phyloP scores from a whole-genome alignment of 2,329 filamentous ascomycete genomes.

The Colletotrichum gloeosporioides region DNA sequence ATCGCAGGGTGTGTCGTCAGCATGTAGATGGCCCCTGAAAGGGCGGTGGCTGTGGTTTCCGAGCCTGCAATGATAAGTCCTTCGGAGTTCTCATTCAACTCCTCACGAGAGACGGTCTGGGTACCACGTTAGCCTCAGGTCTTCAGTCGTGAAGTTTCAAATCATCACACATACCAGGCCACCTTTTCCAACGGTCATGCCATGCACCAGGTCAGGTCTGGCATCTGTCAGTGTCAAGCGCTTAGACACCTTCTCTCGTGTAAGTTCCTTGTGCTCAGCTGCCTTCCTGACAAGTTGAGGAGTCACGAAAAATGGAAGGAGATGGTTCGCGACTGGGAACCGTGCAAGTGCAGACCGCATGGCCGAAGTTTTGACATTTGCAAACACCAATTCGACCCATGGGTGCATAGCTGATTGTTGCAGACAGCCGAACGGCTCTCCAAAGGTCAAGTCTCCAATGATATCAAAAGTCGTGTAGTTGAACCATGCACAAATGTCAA shows the following conservation, averaged over 20 bases:
- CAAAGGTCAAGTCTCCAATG: constrained; percentile 32
- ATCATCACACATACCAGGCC: neutral
- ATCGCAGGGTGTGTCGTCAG: constrained; percentile 35
- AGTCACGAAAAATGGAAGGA: neutral
- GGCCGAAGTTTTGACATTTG: neutral
- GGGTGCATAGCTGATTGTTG: constrained; percentile 25
- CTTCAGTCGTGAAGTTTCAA: neutral
- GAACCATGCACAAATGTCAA: constrained; percentile 23
- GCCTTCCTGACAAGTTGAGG: neutral
- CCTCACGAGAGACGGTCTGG: neutral
- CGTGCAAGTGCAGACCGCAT: neutral
- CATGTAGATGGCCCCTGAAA: constrained; percentile 44
- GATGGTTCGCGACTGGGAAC: neutral
- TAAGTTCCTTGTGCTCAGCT: neutral
- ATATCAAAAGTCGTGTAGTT: constrained; percentile 32
- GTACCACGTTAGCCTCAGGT: neutral
- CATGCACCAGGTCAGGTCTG: neutral
- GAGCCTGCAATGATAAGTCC: constrained; percentile 39
- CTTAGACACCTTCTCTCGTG: neutral
- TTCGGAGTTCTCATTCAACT: neutral
- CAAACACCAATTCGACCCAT: constrained; percentile 22
- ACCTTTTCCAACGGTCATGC: neutral
- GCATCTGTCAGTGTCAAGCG: neutral
- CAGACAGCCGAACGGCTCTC: constrained; percentile 30
- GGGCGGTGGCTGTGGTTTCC: constrained; percentile 49